phyloP scores from a whole-genome alignment of 331 rosid species.

The Rhamnella rubrinervis region DNA sequence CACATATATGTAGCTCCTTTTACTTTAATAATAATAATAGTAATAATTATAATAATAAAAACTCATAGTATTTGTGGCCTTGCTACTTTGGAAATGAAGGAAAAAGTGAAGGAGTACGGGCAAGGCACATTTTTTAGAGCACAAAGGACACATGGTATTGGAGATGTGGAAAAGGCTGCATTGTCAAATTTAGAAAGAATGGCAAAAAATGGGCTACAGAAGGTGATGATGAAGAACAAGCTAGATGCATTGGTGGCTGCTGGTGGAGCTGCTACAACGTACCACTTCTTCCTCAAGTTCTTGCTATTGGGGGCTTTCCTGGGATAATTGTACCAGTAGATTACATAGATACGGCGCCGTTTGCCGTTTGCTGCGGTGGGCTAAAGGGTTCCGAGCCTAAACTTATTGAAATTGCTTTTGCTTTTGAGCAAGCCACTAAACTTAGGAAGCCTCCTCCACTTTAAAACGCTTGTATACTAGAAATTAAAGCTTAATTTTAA shows the following conservation, averaged over 20 bases:
- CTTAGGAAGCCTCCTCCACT: slow-evolving; percentile 57
- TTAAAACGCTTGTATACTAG: slow-evolving; percentile 1
- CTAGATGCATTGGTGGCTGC: slow-evolving; percentile 63
- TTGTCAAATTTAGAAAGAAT: slow-evolving; percentile 27
- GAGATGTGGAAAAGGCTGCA: slow-evolving; percentile 31
- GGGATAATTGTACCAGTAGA: slow-evolving; percentile 70
- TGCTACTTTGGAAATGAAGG: slow-evolving; percentile 27
- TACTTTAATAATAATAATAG: no score
- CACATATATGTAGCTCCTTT: no score
- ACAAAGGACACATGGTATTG: slow-evolving; percentile 48
- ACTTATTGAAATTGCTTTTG: slow-evolving; percentile 58
- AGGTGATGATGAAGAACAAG: slow-evolving; percentile 38
- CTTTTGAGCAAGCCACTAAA: slow-evolving; percentile 64
- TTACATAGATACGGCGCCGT: slow-evolving; percentile 37
- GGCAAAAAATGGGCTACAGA: slow-evolving; percentile 48
- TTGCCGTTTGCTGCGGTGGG: slow-evolving; percentile 61
- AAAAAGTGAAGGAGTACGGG: slow-evolving; percentile 41
- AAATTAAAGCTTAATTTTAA: not conserved
- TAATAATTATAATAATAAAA: no score
- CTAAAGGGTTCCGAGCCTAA: slow-evolving; percentile 60
- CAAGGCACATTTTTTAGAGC: slow-evolving; percentile 47
- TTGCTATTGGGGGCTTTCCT: slow-evolving; percentile 63
- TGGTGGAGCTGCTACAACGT: not conserved
- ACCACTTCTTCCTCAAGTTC: slow-evolving; percentile 12
- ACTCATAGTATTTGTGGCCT: no score